Base-by-base conservation (phyloP, 371 early-diverging fungal species). In the Rhizomucor pusillus region DNA sequence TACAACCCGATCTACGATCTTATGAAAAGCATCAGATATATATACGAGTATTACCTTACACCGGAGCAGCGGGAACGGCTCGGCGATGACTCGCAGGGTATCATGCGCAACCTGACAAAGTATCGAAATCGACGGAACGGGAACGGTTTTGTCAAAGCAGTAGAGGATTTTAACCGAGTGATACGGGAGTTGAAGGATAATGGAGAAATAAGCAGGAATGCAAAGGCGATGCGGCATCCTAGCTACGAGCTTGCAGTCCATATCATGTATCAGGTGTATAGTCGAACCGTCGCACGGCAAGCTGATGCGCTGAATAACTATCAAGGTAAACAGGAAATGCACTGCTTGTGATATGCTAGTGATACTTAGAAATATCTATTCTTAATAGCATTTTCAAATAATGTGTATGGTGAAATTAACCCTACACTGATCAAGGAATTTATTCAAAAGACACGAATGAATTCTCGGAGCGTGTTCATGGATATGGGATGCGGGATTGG, bases 401-500 rank as follows among this genome's bases (percentile, higher is more conserved):
- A 91, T 63, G 97, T 96, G 10, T 98, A 98, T 71, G 98, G 98
- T 22, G 98, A 98, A 69, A 87, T 97, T 60, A 88, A 89, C 52
- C 85, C 86, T 14, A 77, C 79, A n/a, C 71, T 98, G 53, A 89
- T 96, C 51, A 81, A 80, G 50, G 91, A 94, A 43, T 80, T 98
- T 36, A 90, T 97, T 50, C 64, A 80, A 36, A 75, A 84, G 53
- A 83, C 91, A n/a, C 71, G 72, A 14, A 67, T 95, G 16, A 69
- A 70, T 39, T 71, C 84, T 5, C 71, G 75, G 13, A 84, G 87
- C 47, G 82, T 86, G 10, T 98, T 97, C 79, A 75, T 97, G 57
- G 98, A 98, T 68, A 72, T 98, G 59, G 97, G 97, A 0, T 90
- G 90, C 59, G 93, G 98, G 12, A 94, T 95, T 66, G 98, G 97